Evolutionary conservation across 2,329 filamentous ascomycete genomes (phyloP).

Genomic region (Aspergillus quadrilineatus): DNA sequence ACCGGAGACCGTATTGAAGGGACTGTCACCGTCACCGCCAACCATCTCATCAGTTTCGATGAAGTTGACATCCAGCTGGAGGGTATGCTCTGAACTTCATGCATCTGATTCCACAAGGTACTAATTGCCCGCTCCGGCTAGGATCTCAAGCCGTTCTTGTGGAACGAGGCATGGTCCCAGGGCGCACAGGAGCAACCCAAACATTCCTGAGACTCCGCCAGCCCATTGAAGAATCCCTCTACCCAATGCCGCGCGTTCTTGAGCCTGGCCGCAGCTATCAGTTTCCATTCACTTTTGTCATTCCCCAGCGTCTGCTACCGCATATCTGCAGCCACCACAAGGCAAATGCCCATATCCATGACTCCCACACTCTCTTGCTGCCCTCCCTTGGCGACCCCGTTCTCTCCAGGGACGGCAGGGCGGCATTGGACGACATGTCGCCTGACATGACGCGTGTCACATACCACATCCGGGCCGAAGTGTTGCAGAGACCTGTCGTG

Average conservation of each 20-base stretch:
- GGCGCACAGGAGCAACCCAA: slow-evolving; percentile 57
- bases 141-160: slow-evolving; percentile 54
- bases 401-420: slow-evolving; percentile 50
- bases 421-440: slow-evolving; percentile 59
- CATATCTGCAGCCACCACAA: slow-evolving; percentile 57
- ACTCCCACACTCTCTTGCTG: slow-evolving; percentile 59
- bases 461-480: slow-evolving; percentile 55
- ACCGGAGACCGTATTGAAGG: slow-evolving; percentile 60
- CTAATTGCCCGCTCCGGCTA: slow-evolving; percentile 25
- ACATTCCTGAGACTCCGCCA: slow-evolving; percentile 63
- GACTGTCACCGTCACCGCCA: slow-evolving; percentile 50
- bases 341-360: slow-evolving; percentile 52
- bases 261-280: slow-evolving; percentile 56
- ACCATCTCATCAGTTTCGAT: slow-evolving; percentile 57
- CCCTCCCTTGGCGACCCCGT: slow-evolving; percentile 62
- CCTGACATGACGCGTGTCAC: slow-evolving; percentile 62
- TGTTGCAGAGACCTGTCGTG: slow-evolving; percentile 27
- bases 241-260: slow-evolving; percentile 56
- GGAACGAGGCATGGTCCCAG: slow-evolving; percentile 56
- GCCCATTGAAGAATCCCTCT: slow-evolving; percentile 54
- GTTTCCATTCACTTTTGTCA: slow-evolving; percentile 64
- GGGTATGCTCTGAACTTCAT: slow-evolving; percentile 40
- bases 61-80: slow-evolving; percentile 59
- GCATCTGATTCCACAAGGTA: background rate
- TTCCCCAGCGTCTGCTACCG: slow-evolving; percentile 61